Base-by-base conservation (phyloP, 352 stramenopile species). In the Pythium aquatile region DNA sequence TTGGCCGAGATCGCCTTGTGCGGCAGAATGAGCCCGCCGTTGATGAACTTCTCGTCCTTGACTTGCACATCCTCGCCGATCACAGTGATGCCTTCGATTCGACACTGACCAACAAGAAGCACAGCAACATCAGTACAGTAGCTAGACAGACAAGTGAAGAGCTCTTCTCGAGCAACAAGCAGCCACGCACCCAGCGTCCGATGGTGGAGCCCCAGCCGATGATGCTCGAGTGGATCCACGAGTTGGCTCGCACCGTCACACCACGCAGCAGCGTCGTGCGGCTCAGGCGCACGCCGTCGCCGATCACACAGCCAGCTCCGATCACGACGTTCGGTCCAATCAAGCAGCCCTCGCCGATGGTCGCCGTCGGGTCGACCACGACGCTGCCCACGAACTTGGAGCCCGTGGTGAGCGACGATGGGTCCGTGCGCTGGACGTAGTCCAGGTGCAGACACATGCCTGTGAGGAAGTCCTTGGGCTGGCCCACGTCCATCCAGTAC, bases 401-500 rank as follows among this genome's bases (percentile, higher is more conserved):
- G 17, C 84, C 85, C 0, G 65, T 83, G 5, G 83, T 79, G 47
- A 97, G 68, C 53, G 65, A 59, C 5, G 79, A 63, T 2, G 74
- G 48, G 32, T 83, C 78, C 28, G 66, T 81, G 58, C 76, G 74
- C 55, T 81, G 71, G 26, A 96, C 59, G 62, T 76, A 93, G 54
- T 91, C 79, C 42, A 97, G 65, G 68, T 96, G 87, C 28, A 94
- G 74, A 66, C 81, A 94, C 81, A 95, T 93, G 56, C 89, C 89
- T 40, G 85, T 79, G 9, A 97, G 63, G 53, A 94, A 97, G 67
- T 97, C 85, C 72, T 95, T 96, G 39, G 89, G 89, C 76, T 97
- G 87, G 13, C 89, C 89, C 42, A 97, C 92, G 52, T 97, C 89
- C 84, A 96, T 96, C 89, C 89, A 97, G 73, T 96, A 97, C 14